Evolutionary conservation across 2,329 filamentous ascomycete species (phyloP).

Genomic region (Chrysoporthe puriensis): DNA sequence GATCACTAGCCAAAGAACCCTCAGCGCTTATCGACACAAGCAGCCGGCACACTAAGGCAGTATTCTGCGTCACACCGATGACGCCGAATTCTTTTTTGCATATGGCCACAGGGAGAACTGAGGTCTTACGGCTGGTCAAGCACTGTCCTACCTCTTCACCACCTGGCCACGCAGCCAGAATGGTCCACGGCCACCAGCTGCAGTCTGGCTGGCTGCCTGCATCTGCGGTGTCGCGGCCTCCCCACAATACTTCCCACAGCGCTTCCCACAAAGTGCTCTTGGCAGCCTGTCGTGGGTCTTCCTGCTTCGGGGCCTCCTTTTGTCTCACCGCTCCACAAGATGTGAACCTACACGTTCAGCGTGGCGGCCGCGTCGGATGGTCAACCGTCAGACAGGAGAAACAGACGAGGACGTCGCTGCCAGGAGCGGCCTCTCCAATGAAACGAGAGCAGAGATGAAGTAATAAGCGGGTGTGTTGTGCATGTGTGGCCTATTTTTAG

Average conservation of each 20-base stretch:
- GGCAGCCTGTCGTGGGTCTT: not conserved
- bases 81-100: too few species aligned
- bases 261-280: not conserved
- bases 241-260: too few species aligned
- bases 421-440: not conserved
- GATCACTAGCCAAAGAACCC: too few species aligned
- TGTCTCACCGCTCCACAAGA: not conserved
- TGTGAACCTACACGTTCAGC: not conserved
- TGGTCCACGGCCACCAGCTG: not conserved
- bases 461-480: not conserved
- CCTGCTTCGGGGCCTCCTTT: not conserved
- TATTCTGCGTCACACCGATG: too few species aligned
- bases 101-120: too few species aligned
- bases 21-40: too few species aligned
- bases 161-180: not conserved
- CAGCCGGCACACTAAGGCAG: too few species aligned
- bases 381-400: not conserved
- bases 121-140: not conserved
- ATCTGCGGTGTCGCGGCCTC: not conserved
- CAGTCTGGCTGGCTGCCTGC: not conserved
- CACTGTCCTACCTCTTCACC: not conserved
- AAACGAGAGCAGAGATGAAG: not conserved
- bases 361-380: not conserved
- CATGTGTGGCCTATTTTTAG: constrained; percentile 1
- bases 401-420: not conserved